phyloP scores from a whole-genome alignment of 306 rosid genomes.

The Cicer judaicum region DNA sequence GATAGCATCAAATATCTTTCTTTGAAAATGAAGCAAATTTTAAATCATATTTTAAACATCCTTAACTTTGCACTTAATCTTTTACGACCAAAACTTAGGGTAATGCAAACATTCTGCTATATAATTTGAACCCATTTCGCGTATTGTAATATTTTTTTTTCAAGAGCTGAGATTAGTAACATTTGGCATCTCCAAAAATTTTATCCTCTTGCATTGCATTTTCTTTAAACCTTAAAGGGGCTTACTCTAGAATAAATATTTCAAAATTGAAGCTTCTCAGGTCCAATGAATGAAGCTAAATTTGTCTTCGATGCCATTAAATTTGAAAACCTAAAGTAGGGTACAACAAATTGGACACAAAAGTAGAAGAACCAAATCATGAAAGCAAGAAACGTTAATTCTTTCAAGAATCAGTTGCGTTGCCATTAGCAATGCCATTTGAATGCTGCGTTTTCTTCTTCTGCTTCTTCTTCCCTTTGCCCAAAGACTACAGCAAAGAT shows the following conservation, averaged over 20 bases:
- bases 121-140: no score
- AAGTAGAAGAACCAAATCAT: conserved; percentile 14
- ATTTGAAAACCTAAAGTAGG: conserved; percentile 23
- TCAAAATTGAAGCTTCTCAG: conserved; percentile 33
- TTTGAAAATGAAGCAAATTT: no score
- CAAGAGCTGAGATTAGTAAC: no score
- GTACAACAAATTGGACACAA: conserved; percentile 12
- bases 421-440: conserved; percentile 32
- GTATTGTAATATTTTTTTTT: no score
- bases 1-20: background rate
- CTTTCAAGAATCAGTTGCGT: conserved; percentile 36
- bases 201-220: conserved; percentile 13
- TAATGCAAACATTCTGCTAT: background rate
- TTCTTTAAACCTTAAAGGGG: background rate
- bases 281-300: conserved; percentile 19
- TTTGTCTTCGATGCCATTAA: background rate
- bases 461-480: conserved; percentile 40
- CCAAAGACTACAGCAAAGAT: conserved; percentile 53
- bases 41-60: background rate
- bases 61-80: background rate
- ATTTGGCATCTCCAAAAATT: conserved; percentile 10
- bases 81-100: background rate
- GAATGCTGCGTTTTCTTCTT: conserved; percentile 52
- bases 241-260: conserved; percentile 7
- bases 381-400: background rate